phyloP scores from a whole-genome alignment of 2,329 filamentous ascomycete species.

The Fusarium anthophilum region DNA sequence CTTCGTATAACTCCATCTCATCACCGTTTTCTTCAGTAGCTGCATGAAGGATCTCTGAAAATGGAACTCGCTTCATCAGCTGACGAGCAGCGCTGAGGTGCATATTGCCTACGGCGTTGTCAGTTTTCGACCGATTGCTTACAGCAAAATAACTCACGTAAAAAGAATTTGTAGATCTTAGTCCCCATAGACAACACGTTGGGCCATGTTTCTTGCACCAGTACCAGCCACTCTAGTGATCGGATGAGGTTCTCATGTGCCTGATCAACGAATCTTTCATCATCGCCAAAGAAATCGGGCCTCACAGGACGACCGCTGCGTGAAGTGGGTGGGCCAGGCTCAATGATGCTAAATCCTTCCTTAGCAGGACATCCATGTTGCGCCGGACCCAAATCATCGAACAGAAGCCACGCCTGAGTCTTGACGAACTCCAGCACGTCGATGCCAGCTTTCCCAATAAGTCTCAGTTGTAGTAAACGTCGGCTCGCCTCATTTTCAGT shows the following conservation, averaged over 20 bases:
- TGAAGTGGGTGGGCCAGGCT: constrained; percentile 46
- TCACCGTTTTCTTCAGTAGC: constrained; percentile 51
- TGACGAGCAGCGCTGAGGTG: constrained; percentile 65
- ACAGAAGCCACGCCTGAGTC: constrained; percentile 67
- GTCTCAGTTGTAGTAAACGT: constrained; percentile 73
- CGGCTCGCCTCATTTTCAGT: constrained; percentile 73
- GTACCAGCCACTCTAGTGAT: constrained; percentile 84
- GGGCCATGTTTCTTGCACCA: constrained; percentile 76
- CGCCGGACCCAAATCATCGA: constrained; percentile 55
- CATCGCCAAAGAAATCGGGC: constrained; percentile 74
- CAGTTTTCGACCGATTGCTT: background rate
- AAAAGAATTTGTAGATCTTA: constrained; percentile 82
- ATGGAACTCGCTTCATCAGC: constrained; percentile 61
- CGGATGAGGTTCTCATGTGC: constrained; percentile 79
- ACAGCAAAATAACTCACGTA: constrained; percentile 69
- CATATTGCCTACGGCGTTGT: constrained; percentile 53
- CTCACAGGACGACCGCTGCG: constrained; percentile 70
- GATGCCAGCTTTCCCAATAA: constrained; percentile 80
- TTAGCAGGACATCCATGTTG: constrained; percentile 50
- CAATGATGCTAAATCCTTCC: constrained; percentile 61
- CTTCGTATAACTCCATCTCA: constrained; percentile 52
- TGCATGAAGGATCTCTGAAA: constrained; percentile 57
- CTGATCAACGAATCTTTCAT: constrained; percentile 61
- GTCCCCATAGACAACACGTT: constrained; percentile 75
- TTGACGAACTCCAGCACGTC: constrained; percentile 78